Evolutionary conservation across 164 flowering plant genomes (phyloP).

Genomic region (Nymphaea thermarum): DNA sequence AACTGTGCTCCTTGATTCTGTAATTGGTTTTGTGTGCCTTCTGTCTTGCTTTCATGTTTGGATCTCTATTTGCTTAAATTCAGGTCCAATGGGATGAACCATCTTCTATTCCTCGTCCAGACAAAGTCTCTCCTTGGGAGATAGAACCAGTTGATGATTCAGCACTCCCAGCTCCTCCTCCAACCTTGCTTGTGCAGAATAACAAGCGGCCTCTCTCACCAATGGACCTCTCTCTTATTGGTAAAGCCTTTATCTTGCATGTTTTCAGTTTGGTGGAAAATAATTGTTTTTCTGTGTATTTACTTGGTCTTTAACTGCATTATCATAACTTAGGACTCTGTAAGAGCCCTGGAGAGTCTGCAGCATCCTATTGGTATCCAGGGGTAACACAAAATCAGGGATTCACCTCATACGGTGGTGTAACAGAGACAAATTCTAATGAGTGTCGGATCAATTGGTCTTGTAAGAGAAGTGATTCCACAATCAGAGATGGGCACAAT

Average conservation of each 20-base stretch:
- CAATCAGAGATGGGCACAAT: not conserved
- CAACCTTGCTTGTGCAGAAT: not conserved
- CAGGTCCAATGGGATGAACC: constrained; percentile 97
- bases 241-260: not conserved
- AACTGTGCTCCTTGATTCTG: not conserved
- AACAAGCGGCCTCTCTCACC: not conserved
- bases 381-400: not conserved
- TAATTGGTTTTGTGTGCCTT: not conserved
- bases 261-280: not conserved
- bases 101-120: constrained; percentile 66
- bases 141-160: constrained; percentile 47
- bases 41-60: not conserved
- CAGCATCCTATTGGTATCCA: constrained; percentile 36
- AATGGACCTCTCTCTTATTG: not conserved
- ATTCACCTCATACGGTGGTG: not conserved
- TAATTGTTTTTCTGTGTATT: not conserved
- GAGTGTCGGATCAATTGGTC: not conserved
- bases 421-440: not conserved
- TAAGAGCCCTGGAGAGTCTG: constrained; percentile 19
- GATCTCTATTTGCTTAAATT: not conserved
- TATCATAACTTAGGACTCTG: not conserved
- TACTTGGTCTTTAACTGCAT: not conserved
- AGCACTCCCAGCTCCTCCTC: constrained; percentile 17
- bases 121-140: constrained; percentile 93
- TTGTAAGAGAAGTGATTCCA: not conserved